A percentile compares a stretch with the other conserved stretches of the same genome.
Conservation (phyloP, 345 rosid species). For the Citrus unshiu region DNA sequence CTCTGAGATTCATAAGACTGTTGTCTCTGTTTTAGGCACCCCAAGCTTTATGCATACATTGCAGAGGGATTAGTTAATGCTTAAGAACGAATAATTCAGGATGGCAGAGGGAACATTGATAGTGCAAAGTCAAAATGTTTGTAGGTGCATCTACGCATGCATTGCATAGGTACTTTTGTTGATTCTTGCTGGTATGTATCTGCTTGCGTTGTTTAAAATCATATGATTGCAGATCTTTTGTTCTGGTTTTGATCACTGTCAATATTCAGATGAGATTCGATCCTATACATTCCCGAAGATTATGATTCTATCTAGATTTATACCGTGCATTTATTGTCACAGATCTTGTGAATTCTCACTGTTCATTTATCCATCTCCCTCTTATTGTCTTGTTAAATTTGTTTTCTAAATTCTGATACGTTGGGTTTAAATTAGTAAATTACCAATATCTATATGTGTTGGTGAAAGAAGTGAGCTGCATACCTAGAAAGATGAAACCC, state of each 20-base stretch:
- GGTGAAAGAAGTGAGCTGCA: background rate
- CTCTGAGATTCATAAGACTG: background rate
- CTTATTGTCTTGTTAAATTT: background rate
- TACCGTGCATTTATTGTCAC: background rate
- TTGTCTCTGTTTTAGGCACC: background rate
- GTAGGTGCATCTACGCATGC: background rate
- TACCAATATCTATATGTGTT: background rate
- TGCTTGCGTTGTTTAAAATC: no score
- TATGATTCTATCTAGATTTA: background rate
- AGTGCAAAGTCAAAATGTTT: background rate
- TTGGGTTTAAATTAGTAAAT: no score
- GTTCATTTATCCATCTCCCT: background rate
- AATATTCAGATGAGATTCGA: no score
- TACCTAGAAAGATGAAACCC: background rate
- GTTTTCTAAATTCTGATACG: background rate
- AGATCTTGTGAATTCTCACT: background rate
- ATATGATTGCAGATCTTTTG: no score
- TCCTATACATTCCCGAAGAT: no score
- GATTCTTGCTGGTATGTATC: background rate
- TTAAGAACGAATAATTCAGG: background rate
- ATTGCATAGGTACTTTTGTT: background rate
- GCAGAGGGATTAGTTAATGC: background rate
- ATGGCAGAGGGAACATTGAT: background rate
- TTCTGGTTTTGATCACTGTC: no score
- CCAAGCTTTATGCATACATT: background rate